A percentile compares a stretch with the other conserved stretches of the same genome.
Conservation (phyloP, 108 stramenopile genomes). For the Nannochloropsis oceanica region DNA sequence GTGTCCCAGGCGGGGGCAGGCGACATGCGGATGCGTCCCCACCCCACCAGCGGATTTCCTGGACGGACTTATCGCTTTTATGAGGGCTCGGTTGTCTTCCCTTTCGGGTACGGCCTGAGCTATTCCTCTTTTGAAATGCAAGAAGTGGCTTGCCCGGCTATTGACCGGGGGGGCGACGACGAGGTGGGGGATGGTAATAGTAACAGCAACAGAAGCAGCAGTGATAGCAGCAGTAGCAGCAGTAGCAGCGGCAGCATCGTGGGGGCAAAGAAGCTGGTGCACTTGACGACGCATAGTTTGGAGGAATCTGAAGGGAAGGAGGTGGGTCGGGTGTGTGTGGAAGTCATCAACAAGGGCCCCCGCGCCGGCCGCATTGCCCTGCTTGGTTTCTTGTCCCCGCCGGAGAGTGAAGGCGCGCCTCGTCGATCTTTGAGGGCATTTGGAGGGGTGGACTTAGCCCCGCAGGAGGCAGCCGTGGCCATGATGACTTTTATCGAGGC, state of each 20-base stretch:
- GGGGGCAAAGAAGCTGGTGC: background rate
- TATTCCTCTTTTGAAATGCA: constrained; percentile 17
- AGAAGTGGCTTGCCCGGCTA: background rate
- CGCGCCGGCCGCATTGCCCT: background rate
- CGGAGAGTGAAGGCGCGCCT: background rate
- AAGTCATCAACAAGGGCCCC: background rate
- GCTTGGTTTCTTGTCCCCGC: background rate
- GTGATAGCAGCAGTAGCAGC: no score
- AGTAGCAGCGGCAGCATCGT: no score
- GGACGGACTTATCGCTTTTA: constrained; percentile 37
- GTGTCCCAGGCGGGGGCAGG: background rate
- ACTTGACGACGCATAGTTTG: background rate
- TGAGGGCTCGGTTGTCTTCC: constrained; percentile 9
- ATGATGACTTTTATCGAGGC: background rate
- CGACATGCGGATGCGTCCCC: background rate
- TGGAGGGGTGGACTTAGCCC: background rate
- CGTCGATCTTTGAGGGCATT: background rate
- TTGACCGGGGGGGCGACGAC: background rate
- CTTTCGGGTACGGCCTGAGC: constrained; percentile 27
- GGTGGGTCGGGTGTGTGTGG: background rate
- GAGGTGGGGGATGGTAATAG: background rate
- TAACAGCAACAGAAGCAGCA: background rate
- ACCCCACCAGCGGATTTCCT: background rate
- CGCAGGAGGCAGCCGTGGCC: background rate
- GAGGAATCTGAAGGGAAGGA: background rate